These are phyloP conservation scores for Lumnitzera littorea DNA, from an alignment of 345 rosid species.

Conservation along the genomic window DNA sequence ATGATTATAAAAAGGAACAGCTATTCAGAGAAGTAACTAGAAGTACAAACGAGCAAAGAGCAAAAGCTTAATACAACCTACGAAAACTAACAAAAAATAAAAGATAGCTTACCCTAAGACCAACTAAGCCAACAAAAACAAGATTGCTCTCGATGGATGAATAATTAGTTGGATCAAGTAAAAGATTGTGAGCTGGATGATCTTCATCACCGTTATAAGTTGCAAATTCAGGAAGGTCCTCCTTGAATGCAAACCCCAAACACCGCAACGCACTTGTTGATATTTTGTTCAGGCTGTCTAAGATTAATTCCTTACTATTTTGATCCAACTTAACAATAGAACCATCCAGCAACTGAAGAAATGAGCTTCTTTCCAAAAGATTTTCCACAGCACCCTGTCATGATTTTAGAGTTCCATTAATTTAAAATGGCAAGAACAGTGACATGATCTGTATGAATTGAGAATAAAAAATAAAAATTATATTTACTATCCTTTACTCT, in stretches of 20 bases:
- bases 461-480: too few species aligned
- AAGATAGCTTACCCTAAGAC: slow-evolving; percentile 58
- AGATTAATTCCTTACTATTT: slow-evolving; percentile 44
- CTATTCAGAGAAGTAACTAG: too few species aligned
- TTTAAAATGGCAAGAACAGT: neutral
- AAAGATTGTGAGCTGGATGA: slow-evolving; percentile 78
- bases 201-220: slow-evolving; percentile 84
- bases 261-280: slow-evolving; percentile 75
- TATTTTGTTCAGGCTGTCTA: slow-evolving; percentile 62
- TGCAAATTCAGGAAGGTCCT: slow-evolving; percentile 43
- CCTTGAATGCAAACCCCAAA: slow-evolving; percentile 77
- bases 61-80: neutral
- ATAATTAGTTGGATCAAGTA: slow-evolving; percentile 66
- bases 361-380: slow-evolving; percentile 79
- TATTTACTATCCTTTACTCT: too few species aligned
- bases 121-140: slow-evolving; percentile 76
- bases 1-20: too few species aligned
- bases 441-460: too few species aligned
- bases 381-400: slow-evolving; percentile 96
- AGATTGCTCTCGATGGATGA: slow-evolving; percentile 77
- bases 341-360: slow-evolving; percentile 68
- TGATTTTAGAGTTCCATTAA: neutral
- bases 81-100: neutral
- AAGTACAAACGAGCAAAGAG: slow-evolving; percentile 2
- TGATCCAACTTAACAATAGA: slow-evolving; percentile 55